Conservation (phyloP, 2,329 filamentous ascomycete genomes). For the Colletotrichum destructivum region DNA sequence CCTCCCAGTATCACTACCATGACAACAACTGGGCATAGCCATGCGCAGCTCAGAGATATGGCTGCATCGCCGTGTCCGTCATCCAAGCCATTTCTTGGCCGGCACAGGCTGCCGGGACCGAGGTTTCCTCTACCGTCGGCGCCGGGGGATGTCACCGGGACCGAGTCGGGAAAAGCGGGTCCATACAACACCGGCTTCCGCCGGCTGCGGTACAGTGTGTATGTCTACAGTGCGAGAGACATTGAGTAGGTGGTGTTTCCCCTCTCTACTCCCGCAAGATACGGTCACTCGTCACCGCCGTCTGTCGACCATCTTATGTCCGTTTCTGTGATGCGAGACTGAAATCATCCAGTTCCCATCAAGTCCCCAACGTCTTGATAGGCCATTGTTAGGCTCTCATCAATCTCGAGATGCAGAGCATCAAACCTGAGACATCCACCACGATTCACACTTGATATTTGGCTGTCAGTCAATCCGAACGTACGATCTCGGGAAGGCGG, state of each 20-base stretch:
- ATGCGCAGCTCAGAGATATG: not conserved
- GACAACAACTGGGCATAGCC: not conserved
- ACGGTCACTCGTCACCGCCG: too few relatives aligned
- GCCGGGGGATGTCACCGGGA: not conserved
- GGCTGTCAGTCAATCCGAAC: not conserved
- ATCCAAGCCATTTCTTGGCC: conserved; percentile 43
- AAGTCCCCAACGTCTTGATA: not conserved
- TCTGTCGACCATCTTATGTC: not conserved
- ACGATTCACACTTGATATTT: not conserved
- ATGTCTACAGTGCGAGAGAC: not conserved
- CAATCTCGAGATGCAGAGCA: not conserved
- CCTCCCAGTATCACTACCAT: not conserved
- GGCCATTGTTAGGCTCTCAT: too few relatives aligned
- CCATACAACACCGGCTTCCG: too few relatives aligned
- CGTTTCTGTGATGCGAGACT: not conserved
- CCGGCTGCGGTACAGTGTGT: not conserved
- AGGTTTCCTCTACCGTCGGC: conserved; percentile 40
- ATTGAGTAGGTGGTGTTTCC: not conserved
- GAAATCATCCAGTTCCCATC: not conserved
- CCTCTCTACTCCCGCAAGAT: not conserved
- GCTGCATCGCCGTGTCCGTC: not conserved
- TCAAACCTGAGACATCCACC: not conserved
- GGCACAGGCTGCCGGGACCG: conserved; percentile 65
- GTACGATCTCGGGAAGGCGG: not conserved
- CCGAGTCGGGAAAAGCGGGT: not conserved